Conservation (phyloP, 768 basidiomycete species). For the Termitomyces sp. region DNA sequence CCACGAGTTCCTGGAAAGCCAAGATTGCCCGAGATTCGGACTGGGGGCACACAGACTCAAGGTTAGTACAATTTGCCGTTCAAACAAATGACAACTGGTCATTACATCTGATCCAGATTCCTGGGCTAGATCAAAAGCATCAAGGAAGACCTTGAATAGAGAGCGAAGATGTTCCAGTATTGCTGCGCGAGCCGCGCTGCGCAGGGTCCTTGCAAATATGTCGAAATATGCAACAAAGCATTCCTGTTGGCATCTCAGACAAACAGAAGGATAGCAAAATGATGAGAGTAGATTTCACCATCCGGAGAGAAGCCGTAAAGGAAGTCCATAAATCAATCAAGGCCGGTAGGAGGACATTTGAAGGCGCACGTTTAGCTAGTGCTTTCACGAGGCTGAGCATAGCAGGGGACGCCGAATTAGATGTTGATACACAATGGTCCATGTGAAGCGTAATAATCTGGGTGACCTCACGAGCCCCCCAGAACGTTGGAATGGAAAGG, state of each 20-base stretch:
- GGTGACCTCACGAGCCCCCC: conserved; percentile 54
- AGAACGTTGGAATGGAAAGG: conserved; percentile 76
- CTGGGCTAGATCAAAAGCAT: conserved; percentile 59
- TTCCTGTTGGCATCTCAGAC: conserved; percentile 16
- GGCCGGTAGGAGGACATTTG: conserved; percentile 62
- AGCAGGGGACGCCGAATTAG: conserved; percentile 23
- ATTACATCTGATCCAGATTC: conserved; percentile 14
- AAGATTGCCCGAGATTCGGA: conserved; percentile 48
- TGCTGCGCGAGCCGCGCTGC: conserved; percentile 54
- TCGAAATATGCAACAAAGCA: conserved; percentile 56
- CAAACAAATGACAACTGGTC: not conserved
- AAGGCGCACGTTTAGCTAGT: conserved; percentile 64
- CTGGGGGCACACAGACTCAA: conserved; percentile 22
- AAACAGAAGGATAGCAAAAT: conserved; percentile 3
- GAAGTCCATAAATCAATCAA: conserved; percentile 53
- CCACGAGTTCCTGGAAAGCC: conserved; percentile 84
- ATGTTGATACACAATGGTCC: conserved; percentile 29
- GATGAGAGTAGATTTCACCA: conserved; percentile 20
- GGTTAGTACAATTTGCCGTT: not conserved
- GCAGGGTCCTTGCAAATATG: conserved; percentile 59
- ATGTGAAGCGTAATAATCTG: conserved; percentile 54
- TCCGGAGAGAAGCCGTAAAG: conserved; percentile 24
- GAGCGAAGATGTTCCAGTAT: conserved; percentile 61
- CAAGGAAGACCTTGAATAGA: conserved; percentile 75
- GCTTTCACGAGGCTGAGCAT: conserved; percentile 51